phyloP scores from a whole-genome alignment of 169 alveolate genomes.

The Plasmodium adleri region DNA sequence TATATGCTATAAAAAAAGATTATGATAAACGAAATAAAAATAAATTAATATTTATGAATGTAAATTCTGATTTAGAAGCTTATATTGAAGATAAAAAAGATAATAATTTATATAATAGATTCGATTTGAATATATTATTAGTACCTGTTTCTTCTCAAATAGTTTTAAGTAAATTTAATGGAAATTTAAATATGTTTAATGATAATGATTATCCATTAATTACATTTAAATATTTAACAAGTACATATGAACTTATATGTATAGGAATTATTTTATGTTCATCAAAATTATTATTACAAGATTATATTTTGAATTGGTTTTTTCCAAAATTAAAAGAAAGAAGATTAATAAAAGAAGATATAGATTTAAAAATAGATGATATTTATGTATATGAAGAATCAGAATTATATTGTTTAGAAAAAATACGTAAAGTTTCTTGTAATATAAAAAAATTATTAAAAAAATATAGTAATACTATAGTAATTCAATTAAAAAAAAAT shows the following conservation, averaged over 20 bases:
- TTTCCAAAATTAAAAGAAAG: slow-evolving; percentile 82
- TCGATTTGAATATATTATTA: slow-evolving; percentile 28
- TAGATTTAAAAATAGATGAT: slow-evolving; percentile 52
- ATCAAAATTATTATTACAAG: slow-evolving; percentile 82
- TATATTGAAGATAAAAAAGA: slow-evolving; percentile 72
- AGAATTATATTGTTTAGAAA: slow-evolving; percentile 51
- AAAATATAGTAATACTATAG: slow-evolving; percentile 45
- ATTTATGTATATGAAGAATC: slow-evolving; percentile 70
- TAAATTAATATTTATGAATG: slow-evolving; percentile 62
- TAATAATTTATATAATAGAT: background rate
- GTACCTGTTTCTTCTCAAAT: slow-evolving; percentile 54
- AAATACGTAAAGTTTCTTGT: slow-evolving; percentile 46
- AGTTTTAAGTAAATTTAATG: slow-evolving; percentile 32
- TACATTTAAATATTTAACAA: slow-evolving; percentile 46
- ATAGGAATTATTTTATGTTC: slow-evolving; percentile 84
- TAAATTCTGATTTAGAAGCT: slow-evolving; percentile 47
- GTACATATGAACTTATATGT: slow-evolving; percentile 49
- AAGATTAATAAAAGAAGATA: slow-evolving; percentile 46
- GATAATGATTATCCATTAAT: slow-evolving; percentile 64
- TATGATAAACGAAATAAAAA: slow-evolving; percentile 65
- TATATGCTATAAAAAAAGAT: slow-evolving; percentile 67
- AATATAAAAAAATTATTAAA: slow-evolving; percentile 57
- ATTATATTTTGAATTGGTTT: slow-evolving; percentile 84
- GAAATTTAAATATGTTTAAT: slow-evolving; percentile 47
- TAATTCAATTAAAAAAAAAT: slow-evolving; percentile 44